Evolutionary conservation across 2,329 filamentous ascomycete species (phyloP), one percentile per base, ranked within the genome.

Genomic region (Calonectria honghensis): DNA sequence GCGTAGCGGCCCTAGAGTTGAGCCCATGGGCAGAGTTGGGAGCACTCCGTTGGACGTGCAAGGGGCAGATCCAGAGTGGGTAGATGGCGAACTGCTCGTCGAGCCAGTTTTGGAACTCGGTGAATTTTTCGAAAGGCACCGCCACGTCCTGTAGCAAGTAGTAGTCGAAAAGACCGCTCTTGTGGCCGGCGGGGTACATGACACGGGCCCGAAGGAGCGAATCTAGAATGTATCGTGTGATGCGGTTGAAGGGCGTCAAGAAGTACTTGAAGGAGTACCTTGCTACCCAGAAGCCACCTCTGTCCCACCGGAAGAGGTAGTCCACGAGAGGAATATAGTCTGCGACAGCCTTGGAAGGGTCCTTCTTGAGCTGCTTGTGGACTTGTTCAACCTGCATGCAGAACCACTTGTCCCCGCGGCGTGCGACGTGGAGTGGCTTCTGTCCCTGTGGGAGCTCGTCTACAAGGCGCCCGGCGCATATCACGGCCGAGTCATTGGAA

Each of bases 261-360:
- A 94, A 94, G 83, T 94, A 94, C 29, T 85, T 83, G 83, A 93
- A 94, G 2, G 92, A 91, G 72, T 92, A 90, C 29, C 85, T 85
- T 13, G 90, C 93, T 4, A 90, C 90, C 93, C 93, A 94, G 84
- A 94, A 94, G 3, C 90, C 92, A 61, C 92, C 93, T 45, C 93
- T 89, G 81, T 94, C 92, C 84, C 93, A 94, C 20, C 93, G 90
- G 84, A 94, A 94, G 73, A 94, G 89, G 82, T 94, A 94, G 80
- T 94, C 93, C 2, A 85, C 84, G 0, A 94, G 78, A 0, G 92
- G 92, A 2, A 94, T 88, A 72, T 90, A 90, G 73, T 94, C 91
- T 7, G 87, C 82, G 3, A 75, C 79, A 6, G 74, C 81, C 14
- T 79, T 73, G 27, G 66, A 35, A 20, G 79, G 51, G 45, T 77